A percentile compares a stretch with the other conserved stretches of the same genome.
These are phyloP conservation scores for Cyberlindnera subsufficiens DNA, from an alignment of 805 yeast genomes.

Conservation along the genomic window DNA sequence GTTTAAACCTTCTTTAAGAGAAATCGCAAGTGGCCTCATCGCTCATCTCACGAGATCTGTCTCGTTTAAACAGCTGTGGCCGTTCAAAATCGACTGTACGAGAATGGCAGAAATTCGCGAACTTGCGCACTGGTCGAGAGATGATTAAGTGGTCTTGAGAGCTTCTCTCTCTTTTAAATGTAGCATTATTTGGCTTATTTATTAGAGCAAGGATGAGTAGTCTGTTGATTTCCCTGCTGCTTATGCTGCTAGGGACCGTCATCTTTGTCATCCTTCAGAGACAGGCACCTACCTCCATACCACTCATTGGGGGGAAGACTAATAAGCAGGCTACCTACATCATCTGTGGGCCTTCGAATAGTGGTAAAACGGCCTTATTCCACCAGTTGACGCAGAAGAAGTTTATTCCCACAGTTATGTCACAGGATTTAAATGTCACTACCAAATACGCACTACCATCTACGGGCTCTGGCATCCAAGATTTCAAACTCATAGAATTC, in stretches of 20 bases:
- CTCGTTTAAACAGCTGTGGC: no score
- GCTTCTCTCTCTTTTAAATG: no score
- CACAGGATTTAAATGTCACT: slow-evolving; percentile 42
- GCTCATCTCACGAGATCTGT: no score
- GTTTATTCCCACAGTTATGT: slow-evolving; percentile 38
- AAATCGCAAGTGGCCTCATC: no score
- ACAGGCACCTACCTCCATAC: background rate
- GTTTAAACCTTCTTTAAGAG: no score
- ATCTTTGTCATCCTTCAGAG: background rate
- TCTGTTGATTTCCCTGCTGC: background rate
- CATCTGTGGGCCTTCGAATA: slow-evolving; percentile 55
- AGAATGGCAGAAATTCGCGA: no score
- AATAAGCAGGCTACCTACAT: slow-evolving; percentile 48
- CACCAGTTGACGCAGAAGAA: slow-evolving; percentile 26
- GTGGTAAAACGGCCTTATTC: slow-evolving; percentile 64
- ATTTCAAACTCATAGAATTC: slow-evolving; percentile 59
- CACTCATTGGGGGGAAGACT: slow-evolving; percentile 1
- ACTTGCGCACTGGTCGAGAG: no score
- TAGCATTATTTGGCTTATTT: no score
- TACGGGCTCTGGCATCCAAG: slow-evolving; percentile 25
- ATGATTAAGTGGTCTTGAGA: no score
- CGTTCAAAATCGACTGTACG: no score
- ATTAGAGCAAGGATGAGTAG: background rate
- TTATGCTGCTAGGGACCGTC: background rate
- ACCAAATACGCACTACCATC: slow-evolving; percentile 35